Evolutionary conservation across 2,329 filamentous ascomycete species (phyloP).

Genomic region (Aspergillus sp.): DNA sequence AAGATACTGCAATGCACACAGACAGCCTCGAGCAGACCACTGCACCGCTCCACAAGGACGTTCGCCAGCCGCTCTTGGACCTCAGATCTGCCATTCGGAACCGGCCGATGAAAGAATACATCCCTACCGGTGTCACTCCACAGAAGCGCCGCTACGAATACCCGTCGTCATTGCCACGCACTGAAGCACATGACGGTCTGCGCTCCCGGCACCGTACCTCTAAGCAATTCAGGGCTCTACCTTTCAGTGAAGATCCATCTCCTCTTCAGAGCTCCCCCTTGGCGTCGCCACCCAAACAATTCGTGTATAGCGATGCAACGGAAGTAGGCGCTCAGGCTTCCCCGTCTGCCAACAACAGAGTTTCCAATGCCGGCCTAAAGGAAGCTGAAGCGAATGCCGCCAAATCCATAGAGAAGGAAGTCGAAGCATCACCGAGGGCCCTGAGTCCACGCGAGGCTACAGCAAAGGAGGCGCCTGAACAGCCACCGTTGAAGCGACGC

Average conservation of each 20-base stretch:
- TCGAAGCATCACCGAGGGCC: conserved; percentile 6
- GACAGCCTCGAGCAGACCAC: conserved; percentile 59
- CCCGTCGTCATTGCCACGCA: conserved; percentile 73
- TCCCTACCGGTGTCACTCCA: conserved; percentile 81
- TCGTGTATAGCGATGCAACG: conserved; percentile 51
- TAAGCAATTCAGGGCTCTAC: conserved; percentile 30
- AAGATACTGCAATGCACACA: conserved; percentile 63
- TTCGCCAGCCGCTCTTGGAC: conserved; percentile 67
- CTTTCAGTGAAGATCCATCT: conserved; percentile 27
- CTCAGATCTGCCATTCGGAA: conserved; percentile 67
- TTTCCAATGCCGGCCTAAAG: conserved; percentile 46
- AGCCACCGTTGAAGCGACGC: conserved; percentile 26
- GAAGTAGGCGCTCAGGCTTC: conserved; percentile 35
- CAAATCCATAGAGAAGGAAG: conserved; percentile 21
- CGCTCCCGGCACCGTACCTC: conserved; percentile 50
- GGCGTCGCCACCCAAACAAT: conserved; percentile 49
- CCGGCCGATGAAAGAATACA: conserved; percentile 72
- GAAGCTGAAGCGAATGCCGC: conserved; percentile 52
- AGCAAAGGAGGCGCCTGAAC: conserved; percentile 20
- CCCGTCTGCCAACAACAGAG: conserved; percentile 25
- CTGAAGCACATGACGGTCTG: conserved; percentile 59
- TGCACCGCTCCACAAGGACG: conserved; percentile 54
- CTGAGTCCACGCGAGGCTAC: conserved; percentile 10
- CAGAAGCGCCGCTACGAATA: conserved; percentile 79
- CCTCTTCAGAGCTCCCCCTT: conserved; percentile 21